Conservation (phyloP, 2,329 filamentous ascomycete species). For the Fusarium sp. region DNA sequence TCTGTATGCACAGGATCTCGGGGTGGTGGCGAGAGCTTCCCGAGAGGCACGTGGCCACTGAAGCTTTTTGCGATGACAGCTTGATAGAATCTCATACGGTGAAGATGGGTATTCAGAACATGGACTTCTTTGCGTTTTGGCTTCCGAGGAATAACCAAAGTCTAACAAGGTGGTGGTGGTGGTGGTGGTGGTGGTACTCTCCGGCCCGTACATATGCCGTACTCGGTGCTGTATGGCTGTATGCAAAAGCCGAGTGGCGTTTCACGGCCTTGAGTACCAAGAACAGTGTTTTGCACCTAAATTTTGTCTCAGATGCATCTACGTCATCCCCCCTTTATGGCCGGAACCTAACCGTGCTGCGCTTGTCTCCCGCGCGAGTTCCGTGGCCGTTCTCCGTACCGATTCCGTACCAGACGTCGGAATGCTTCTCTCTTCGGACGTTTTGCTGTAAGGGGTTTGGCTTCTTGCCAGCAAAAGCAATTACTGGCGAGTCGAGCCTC, state of each 20-base stretch:
- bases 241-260: constrained; percentile 21
- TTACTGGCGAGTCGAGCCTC: constrained; percentile 12
- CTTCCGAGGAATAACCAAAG: constrained; percentile 7
- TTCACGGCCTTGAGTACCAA: constrained; percentile 9
- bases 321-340: constrained; percentile 3
- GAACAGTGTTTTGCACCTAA: constrained; percentile 4
- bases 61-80: constrained; percentile 23
- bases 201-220: not conserved
- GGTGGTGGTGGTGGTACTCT: not conserved
- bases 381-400: not conserved
- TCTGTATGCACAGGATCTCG: constrained; percentile 2
- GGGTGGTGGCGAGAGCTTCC: constrained; percentile 18
- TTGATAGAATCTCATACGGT: constrained; percentile 28
- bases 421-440: not conserved
- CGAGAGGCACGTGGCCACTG: constrained; percentile 22
- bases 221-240: not conserved
- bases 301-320: not conserved
- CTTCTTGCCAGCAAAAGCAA: not conserved
- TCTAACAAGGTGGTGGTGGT: constrained; percentile 1
- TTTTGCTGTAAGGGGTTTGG: not conserved
- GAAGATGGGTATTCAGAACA: constrained; percentile 15
- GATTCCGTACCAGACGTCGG: not conserved
- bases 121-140: constrained; percentile 11
- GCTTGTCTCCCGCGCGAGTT: not conserved
- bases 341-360: not conserved